Evolutionary conservation across 2,329 filamentous ascomycete genomes (phyloP), one percentile per base, ranked within the genome.

Genomic region (Bipolaris victoriae): DNA sequence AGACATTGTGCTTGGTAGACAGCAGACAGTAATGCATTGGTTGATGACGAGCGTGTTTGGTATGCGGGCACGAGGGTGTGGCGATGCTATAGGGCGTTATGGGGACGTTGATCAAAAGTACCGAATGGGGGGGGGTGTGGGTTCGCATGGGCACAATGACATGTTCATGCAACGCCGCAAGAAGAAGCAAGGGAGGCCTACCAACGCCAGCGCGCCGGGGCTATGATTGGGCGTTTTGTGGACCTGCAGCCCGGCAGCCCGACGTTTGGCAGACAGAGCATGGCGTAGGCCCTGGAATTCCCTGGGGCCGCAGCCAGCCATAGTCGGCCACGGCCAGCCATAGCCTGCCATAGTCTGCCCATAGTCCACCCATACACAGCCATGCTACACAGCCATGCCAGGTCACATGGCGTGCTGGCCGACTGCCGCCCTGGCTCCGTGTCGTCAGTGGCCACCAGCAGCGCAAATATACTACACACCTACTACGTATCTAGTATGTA

Each of bases 11-110:
- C 65, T 40, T 37, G 51, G 49, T 58, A 62, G 46, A 56, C 5
- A 29, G 24, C 16, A 68, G 46, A 56, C 5, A 29, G 24, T 13
- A 68, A 68, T 66, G 62, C 61, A 67, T 64, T 69, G 64, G 65
- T 58, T 60, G 44, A 60, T 31, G 33, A 50, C 18, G 31, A 49
- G 22, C 41, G 52, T 35, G 33, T 36, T 33, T 41, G 44, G 50
- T 31, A 24, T 33, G 55, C 39, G 47, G 26, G 50, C 49, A 51
- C 53, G 53, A 58, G 36, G 49, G 51, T 18, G 15, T 40, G 24
- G 35, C 26, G 31, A 37, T 40, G 31, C 3, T 29, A 16, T 44
- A 10, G 37, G 49, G 29, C 6, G 45, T 31, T 44, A 33, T 35
- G 48, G 41, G 39, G 48, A 37, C 22, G 48, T 35, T 36, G 36